phyloP scores from a whole-genome alignment of 2,329 filamentous ascomycete genomes.

The Ceratocystis eucalypticola region DNA sequence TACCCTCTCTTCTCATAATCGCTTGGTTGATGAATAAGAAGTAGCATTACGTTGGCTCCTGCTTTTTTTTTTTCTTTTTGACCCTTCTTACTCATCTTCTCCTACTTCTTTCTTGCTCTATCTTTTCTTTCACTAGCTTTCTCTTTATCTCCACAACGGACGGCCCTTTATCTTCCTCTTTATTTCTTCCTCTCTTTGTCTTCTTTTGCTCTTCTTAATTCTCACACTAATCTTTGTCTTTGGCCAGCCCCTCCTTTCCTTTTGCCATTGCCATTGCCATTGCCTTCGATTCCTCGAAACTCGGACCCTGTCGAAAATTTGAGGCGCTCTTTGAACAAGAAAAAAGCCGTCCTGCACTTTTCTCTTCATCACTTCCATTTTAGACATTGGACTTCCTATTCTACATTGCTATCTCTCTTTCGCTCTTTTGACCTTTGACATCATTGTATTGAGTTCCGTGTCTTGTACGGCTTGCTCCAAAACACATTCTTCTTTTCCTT shows the following conservation, averaged over 20 bases:
- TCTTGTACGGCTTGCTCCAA: neutral
- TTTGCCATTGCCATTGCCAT: neutral
- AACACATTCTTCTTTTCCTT: too few relatives aligned
- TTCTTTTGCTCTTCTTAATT: neutral
- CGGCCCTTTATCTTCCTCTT: conserved; percentile 1
- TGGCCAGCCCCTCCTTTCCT: neutral
- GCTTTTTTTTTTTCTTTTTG: neutral
- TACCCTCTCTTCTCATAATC: neutral
- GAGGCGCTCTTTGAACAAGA: neutral
- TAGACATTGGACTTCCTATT: neutral
- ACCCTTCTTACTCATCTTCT: neutral
- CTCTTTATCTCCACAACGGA: conserved; percentile 1
- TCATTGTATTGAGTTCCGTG: neutral
- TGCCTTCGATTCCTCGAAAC: neutral
- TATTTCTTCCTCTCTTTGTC: neutral
- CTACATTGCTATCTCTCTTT: neutral
- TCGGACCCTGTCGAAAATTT: conserved; percentile 1
- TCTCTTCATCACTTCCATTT: conserved; percentile 5
- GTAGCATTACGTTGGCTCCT: conserved; percentile 5
- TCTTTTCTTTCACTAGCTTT: conserved; percentile 5
- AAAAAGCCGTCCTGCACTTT: neutral
- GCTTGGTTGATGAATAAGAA: neutral
- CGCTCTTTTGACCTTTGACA: neutral
- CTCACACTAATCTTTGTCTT: neutral
- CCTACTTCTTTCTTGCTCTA: neutral